A percentile compares a stretch with the other conserved stretches of the same genome.
Conservation (phyloP, 2,329 filamentous ascomycete genomes). For the Colletotrichum endophyticum region DNA sequence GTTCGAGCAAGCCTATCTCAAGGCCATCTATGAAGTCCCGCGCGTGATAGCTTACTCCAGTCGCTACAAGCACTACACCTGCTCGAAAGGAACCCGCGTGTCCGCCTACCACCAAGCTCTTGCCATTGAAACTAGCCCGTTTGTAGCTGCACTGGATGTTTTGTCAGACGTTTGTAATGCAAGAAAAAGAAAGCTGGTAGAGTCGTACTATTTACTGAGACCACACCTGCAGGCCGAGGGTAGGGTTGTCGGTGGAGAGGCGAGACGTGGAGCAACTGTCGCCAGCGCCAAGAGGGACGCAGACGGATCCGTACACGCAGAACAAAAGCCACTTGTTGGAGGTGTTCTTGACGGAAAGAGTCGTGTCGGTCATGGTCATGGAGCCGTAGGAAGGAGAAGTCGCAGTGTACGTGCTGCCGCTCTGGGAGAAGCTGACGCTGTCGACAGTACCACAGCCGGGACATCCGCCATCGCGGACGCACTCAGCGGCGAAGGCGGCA, state of each 20-base stretch:
- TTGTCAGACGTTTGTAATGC: not conserved
- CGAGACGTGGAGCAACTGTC: not conserved
- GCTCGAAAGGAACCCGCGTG: not conserved
- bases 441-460: not conserved
- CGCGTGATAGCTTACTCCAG: not conserved
- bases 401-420: not conserved
- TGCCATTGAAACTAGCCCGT: not conserved
- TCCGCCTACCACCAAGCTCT: not conserved
- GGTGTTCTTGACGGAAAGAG: not conserved
- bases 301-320: not conserved
- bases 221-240: not conserved
- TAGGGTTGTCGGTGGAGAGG: not conserved
- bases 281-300: not conserved
- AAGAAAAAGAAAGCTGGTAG: not conserved
- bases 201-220: not conserved
- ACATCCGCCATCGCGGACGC: not conserved
- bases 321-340: constrained; percentile 1
- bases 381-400: not conserved
- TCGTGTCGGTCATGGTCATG: not conserved
- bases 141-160: not conserved
- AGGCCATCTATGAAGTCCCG: not conserved
- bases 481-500: not conserved
- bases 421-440: not conserved
- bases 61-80: not conserved
- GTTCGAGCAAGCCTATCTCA: not conserved